Conservation (phyloP, 108 stramenopile species). For the Skeletonema grethae region DNA sequence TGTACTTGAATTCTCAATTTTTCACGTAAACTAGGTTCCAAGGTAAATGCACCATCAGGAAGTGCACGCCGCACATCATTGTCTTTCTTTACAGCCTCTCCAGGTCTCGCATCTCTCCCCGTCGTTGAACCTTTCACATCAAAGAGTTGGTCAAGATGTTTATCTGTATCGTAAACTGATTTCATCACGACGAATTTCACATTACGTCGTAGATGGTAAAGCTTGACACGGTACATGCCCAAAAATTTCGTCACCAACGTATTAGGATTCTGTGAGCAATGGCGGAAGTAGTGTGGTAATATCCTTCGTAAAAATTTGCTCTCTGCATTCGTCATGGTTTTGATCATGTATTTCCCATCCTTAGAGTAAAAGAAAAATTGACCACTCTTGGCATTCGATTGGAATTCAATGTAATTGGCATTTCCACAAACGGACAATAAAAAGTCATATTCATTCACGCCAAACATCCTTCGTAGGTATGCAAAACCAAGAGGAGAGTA, state of each 20-base stretch:
- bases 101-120: slow-evolving; percentile 81
- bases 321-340: slow-evolving; percentile 97
- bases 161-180: slow-evolving; percentile 90
- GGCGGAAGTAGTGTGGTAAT: slow-evolving; percentile 95
- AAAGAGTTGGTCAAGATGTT: slow-evolving; percentile 81
- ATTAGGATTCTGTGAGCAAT: slow-evolving; percentile 91
- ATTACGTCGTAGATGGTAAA: slow-evolving; percentile 89
- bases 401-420: slow-evolving; percentile 98
- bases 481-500: slow-evolving; percentile 92
- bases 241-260: slow-evolving; percentile 92
- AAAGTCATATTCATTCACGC: slow-evolving; percentile 93
- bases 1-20: slow-evolving; percentile 72
- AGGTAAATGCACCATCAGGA: slow-evolving; percentile 64
- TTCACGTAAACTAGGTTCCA: slow-evolving; percentile 57
- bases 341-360: slow-evolving; percentile 98
- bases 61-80: slow-evolving; percentile 73
- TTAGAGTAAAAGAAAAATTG: slow-evolving; percentile 99
- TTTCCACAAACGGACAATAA: slow-evolving; percentile 94
- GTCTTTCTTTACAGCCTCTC: slow-evolving; percentile 90
- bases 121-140: slow-evolving; percentile 92
- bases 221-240: slow-evolving; percentile 98
- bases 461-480: slow-evolving; percentile 88
- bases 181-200: slow-evolving; percentile 96
- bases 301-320: slow-evolving; percentile 93
- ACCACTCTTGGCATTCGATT: slow-evolving; percentile 97